Percentiles rank a stretch among this genome's conserved stretches.
These are phyloP conservation scores for Casaregolazyma lundiana DNA, from an alignment of 1,139 yeast species.

Conservation along the genomic window DNA sequence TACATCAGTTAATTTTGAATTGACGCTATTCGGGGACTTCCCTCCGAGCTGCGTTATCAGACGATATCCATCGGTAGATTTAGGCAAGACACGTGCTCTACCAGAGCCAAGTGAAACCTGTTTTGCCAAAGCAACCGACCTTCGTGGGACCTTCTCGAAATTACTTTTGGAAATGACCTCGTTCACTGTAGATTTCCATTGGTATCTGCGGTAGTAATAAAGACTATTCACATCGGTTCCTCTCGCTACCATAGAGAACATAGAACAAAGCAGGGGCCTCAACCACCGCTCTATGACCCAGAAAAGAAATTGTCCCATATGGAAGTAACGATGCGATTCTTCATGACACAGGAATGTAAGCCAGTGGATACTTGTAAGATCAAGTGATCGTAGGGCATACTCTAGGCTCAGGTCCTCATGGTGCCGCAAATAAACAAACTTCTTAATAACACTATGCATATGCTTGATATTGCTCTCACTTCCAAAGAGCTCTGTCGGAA, in stretches of 20 bases:
- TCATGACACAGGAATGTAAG: not conserved
- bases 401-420: constrained; percentile 31
- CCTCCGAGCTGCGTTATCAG: constrained; percentile 16
- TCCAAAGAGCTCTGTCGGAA: constrained; percentile 59
- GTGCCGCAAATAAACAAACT: constrained; percentile 37
- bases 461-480: constrained; percentile 43
- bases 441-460: constrained; percentile 39
- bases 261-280: constrained; percentile 45
- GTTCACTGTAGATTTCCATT: constrained; percentile 49
- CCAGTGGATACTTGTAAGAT: constrained; percentile 4
- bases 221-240: constrained; percentile 37
- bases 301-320: constrained; percentile 42
- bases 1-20: constrained; percentile 27
- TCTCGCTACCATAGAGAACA: constrained; percentile 64
- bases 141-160: constrained; percentile 11
- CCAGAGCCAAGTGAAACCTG: constrained; percentile 36
- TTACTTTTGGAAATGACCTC: constrained; percentile 18
- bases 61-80: constrained; percentile 16
- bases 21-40: constrained; percentile 19
- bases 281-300: constrained; percentile 59
- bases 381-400: constrained; percentile 10
- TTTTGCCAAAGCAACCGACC: not conserved
- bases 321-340: constrained; percentile 19
- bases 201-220: constrained; percentile 53
- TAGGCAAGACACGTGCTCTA: constrained; percentile 20